Conservation (phyloP, 768 basidiomycete species). For the Lepiota venenata region DNA sequence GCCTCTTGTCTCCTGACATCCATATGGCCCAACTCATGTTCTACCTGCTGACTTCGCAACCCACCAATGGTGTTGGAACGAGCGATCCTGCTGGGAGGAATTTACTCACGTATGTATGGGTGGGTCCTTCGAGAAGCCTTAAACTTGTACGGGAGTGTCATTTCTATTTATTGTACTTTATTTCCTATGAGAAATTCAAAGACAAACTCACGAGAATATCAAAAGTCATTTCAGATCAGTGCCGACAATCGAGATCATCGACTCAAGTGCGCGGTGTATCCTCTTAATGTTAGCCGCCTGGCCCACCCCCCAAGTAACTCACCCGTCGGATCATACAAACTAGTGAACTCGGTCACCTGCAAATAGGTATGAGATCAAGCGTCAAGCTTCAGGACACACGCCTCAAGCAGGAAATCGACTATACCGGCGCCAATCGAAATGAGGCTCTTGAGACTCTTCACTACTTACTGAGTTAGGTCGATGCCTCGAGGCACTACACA, state of each 20-base stretch:
- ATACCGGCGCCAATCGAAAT: neutral
- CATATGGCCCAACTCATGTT: neutral
- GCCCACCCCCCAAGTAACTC: no score
- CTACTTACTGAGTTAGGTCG: neutral
- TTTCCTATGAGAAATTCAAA: neutral
- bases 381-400: neutral
- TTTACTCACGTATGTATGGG: neutral
- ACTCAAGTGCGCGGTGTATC: no score
- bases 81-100: neutral
- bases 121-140: conserved; percentile 3
- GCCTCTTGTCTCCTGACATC: neutral
- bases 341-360: no score
- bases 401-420: neutral
- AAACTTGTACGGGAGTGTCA: neutral
- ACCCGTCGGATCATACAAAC: no score
- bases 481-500: conserved; percentile 5
- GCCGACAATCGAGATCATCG: no score
- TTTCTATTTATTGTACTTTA: neutral
- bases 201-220: no score
- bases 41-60: conserved; percentile 3
- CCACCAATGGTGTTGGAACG: neutral
- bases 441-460: neutral
- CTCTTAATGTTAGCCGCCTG: no score
- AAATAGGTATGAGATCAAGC: no score
- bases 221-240: no score